Percentiles rank a stretch among this genome's conserved stretches.
Conservation (phyloP, 73 alveolate species). For the Paramecium primaurelia region DNA sequence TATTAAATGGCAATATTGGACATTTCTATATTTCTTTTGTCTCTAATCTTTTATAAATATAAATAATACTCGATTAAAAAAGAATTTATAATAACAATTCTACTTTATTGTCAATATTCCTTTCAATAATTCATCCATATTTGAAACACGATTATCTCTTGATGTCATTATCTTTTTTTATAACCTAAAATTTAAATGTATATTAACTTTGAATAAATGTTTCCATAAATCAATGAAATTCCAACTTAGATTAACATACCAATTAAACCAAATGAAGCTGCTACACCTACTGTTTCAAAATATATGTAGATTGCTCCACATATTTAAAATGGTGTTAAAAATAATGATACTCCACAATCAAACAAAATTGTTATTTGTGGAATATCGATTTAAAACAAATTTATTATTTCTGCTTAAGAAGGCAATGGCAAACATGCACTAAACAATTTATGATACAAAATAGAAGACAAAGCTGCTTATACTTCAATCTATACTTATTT, state of each 20-base stretch:
- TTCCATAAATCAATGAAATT: neutral
- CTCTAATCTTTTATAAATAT: neutral
- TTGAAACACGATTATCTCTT: neutral
- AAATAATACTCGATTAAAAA: neutral
- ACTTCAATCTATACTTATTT: neutral
- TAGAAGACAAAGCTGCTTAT: neutral
- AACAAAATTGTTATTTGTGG: neutral
- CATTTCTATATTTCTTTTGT: constrained; percentile 1
- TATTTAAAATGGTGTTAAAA: neutral
- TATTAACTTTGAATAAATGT: neutral
- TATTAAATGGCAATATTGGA: neutral
- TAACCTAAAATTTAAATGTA: neutral
- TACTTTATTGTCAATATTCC: constrained; percentile 12
- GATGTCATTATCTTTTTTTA: constrained; percentile 5
- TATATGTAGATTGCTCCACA: constrained; percentile 3
- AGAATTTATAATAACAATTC: constrained; percentile 28
- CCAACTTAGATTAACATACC: neutral
- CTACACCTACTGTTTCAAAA: neutral
- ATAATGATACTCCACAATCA: neutral
- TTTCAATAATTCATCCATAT: neutral
- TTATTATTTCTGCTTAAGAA: neutral
- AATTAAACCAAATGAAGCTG: neutral
- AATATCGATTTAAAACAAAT: neutral
- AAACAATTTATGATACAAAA: neutral
- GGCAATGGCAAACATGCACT: neutral